These are phyloP conservation scores for Diaporthe sp. DNA, from an alignment of 2,329 filamentous ascomycete species.

Conservation along the genomic window DNA sequence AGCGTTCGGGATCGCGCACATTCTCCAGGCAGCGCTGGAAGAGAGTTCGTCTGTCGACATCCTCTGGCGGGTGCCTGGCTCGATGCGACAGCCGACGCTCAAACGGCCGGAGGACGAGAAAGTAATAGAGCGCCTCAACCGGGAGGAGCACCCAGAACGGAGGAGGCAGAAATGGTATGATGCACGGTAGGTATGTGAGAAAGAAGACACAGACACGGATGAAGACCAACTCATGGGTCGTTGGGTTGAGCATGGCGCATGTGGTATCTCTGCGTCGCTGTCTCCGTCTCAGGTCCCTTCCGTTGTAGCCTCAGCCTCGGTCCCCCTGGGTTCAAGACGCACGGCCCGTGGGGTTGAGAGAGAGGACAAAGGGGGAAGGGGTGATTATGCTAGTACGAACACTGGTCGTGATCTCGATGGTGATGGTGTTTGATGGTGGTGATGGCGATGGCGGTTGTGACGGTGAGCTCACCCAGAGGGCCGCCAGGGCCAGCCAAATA, in stretches of 20 bases:
- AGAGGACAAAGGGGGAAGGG: background rate
- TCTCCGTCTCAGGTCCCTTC: background rate
- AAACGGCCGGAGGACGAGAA: slow-evolving; percentile 59
- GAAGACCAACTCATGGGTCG: slow-evolving; percentile 54
- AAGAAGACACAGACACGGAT: slow-evolving; percentile 61
- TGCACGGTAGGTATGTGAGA: slow-evolving; percentile 31
- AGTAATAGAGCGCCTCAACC: slow-evolving; percentile 60
- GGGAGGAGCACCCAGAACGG: slow-evolving; percentile 50
- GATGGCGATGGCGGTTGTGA: background rate
- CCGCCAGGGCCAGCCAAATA: background rate
- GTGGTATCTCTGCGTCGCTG: background rate
- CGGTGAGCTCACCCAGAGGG: background rate
- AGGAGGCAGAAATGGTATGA: slow-evolving; percentile 32
- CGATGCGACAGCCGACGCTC: slow-evolving; percentile 54
- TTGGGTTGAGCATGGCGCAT: slow-evolving; percentile 38
- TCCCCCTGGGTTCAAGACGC: background rate
- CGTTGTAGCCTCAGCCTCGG: background rate
- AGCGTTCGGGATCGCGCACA: slow-evolving; percentile 68
- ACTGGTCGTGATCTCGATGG: background rate
- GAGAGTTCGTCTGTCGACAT: slow-evolving; percentile 63
- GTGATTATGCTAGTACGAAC: background rate
- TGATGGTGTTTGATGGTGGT: background rate
- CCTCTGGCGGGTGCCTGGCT: slow-evolving; percentile 59
- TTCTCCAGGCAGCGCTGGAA: slow-evolving; percentile 70
- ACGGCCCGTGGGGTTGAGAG: no score